Conservation (phyloP, 805 yeast genomes). For the Zygosaccharomyces lentus region DNA sequence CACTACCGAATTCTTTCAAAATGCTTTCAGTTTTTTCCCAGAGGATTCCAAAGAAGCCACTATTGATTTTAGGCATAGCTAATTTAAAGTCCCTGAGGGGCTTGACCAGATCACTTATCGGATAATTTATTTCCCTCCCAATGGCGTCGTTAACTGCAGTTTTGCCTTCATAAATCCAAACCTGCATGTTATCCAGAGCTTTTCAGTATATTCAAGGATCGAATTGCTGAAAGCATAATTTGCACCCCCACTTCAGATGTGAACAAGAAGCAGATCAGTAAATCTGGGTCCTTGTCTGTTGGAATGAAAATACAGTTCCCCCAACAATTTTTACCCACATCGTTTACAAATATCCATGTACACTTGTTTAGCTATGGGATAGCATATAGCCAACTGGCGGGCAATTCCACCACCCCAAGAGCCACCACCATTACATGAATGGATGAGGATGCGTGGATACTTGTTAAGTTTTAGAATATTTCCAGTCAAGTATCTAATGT, state of each 20-base stretch:
- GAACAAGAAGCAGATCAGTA: constrained; percentile 61
- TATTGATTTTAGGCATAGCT: constrained; percentile 72
- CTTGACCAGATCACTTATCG: constrained; percentile 5
- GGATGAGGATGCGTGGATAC: constrained; percentile 52
- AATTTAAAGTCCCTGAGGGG: constrained; percentile 28
- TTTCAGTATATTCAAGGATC: constrained; percentile 49
- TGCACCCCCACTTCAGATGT: constrained; percentile 55
- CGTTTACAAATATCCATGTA: constrained; percentile 38
- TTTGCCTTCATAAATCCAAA: constrained; percentile 4
- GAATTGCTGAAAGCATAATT: constrained; percentile 40
- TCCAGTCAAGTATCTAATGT: constrained; percentile 20
- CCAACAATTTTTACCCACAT: constrained; percentile 38
- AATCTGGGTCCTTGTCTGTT: constrained; percentile 17
- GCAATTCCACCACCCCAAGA: constrained; percentile 88
- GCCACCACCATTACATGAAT: constrained; percentile 77
- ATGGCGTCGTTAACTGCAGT: constrained; percentile 7
- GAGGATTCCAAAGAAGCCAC: constrained; percentile 77
- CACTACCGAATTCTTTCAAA: constrained; percentile 24
- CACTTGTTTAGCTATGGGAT: constrained; percentile 51
- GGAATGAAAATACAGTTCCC: constrained; percentile 38
- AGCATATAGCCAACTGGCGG: constrained; percentile 46
- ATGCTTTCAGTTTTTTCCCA: constrained; percentile 65
- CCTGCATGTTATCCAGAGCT: constrained; percentile 38
- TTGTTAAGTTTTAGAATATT: constrained; percentile 13
- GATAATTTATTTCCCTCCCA: not conserved